Base-by-base conservation (phyloP, 2,329 filamentous ascomycete genomes). In the Trichoderma lentiforme region DNA sequence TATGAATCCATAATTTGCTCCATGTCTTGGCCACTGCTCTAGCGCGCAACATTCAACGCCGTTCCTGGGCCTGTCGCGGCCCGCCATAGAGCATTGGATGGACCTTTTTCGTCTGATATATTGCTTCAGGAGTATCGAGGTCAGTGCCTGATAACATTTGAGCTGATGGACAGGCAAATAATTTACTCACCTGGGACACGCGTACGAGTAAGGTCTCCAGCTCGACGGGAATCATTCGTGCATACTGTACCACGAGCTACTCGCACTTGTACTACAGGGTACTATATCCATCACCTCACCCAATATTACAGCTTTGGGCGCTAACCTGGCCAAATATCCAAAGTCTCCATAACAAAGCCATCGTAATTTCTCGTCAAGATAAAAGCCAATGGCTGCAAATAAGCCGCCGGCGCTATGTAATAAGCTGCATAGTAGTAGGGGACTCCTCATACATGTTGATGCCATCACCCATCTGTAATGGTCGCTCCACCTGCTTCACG, bases 341-440 rank as follows among this genome's bases (percentile, higher is more conserved):
- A 21, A n/a, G 21, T 21, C 43, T 28, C 39, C 28, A n/a, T 60
- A 58, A 18, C 39, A 39, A 36, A 53, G 64, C 58, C 43, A 34
- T 71, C 36, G 71, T 51, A 72, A 70, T 72, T 72, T 72, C 66
- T 51, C 58, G 26, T 47, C 26, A 28, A 24, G 36, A 47, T 64
- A 43, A 53, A 28, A 28, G 26, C 34, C 34, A 36, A 72, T 56
- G 43, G 43, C 61, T 43, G 47, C 69, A 58, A 62, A 57, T 26
- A 65, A 58, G 63, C 32, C 36, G 69, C 32, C 8, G 18, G 30
- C 64, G 6, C 30, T 26, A 21, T 21, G 21, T 21, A 53, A 57
- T 26, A 32, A 57, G 32, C 51, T 26, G 64, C 51, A 67, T 24
- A 14, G 18, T 1, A 64, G 11, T 47, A 66, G 9, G 39, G 28